Base-by-base conservation (phyloP, 2,329 filamentous ascomycete genomes). In the Penicillium sp. region DNA sequence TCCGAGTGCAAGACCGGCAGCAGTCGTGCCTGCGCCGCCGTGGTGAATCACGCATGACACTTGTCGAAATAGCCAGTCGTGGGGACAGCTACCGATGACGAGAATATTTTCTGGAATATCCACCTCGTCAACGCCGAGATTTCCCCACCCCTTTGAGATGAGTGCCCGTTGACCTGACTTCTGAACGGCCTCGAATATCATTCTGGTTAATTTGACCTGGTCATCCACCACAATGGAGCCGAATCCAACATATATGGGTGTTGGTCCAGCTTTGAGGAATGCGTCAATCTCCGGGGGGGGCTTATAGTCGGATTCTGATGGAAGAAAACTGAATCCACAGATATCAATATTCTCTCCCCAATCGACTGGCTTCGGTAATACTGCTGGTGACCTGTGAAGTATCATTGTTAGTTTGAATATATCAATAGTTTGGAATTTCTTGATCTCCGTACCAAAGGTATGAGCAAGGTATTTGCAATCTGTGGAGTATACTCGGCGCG, bases 61-160 rank as follows among this genome's bases (percentile, higher is more conserved):
- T 35, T 82, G 86, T 60, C 90, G 81, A 72, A 96, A 96, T 0
- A 96, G 76, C 91, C 91, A 96, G 73, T 96, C 92, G 59, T 96
- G 92, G 1, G 91, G 91, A 43, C 87, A 86, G 66, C 93, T 94
- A 11, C 89, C 90, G 35, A 96, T 79, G 85, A 95, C 90, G 68
- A 89, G 90, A 1, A 95, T 85, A 4, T 85, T 85, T 2, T 91
- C 85, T 0, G 90, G 90, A n/a, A 91, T 74, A 1, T 82, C 82
- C 3, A 89, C 69, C 29, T 85, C 79, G 64, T 91, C 88, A 0
- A 84, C 88, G 27, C 90, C 91, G 7, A 96, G 79, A 0, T 90
- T 90, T 47, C 91, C 90, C 92, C 91, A 96, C 15, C 91, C 92
- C 67, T 93, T 92, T 0, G 90, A 93, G 1, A 96, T 87, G 1